phyloP scores from a whole-genome alignment of 352 stramenopile genomes.

The Globisporangium lucens region DNA sequence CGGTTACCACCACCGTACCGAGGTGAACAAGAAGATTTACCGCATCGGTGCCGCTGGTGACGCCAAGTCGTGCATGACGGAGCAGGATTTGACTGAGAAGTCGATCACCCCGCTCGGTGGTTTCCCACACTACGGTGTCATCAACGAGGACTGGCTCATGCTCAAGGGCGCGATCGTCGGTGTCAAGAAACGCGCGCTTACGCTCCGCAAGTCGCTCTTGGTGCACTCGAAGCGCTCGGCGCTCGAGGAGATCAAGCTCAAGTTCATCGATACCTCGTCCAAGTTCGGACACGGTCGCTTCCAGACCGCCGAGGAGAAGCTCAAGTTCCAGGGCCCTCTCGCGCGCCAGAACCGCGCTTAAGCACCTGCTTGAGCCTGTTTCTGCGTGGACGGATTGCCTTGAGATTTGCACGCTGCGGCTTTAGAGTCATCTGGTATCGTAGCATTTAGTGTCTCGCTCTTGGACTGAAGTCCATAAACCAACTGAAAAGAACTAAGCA shows the following conservation, averaged over 20 bases:
- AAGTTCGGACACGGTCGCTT: constrained; percentile 99
- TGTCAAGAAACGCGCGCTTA: constrained; percentile 98
- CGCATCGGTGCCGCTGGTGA: constrained; percentile 93
- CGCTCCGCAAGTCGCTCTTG: constrained; percentile 98
- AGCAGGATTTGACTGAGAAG: constrained; percentile 99
- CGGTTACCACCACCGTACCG: constrained; percentile 99
- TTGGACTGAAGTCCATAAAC: background rate
- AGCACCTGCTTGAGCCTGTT: constrained; percentile 25
- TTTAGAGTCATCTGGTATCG: background rate
- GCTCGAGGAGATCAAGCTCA: constrained; percentile 95
- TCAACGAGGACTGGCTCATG: constrained; percentile 99
- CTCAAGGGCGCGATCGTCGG: constrained; percentile 98
- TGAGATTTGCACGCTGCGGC: background rate
- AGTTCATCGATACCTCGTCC: constrained; percentile 96
- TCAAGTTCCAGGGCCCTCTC: constrained; percentile 98
- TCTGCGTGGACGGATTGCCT: constrained; percentile 12
- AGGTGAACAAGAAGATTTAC: constrained; percentile 99
- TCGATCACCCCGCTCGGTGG: constrained; percentile 99
- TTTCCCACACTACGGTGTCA: constrained; percentile 99
- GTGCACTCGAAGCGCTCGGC: constrained; percentile 97
- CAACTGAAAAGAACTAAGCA: constrained; percentile 16
- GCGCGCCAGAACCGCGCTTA: constrained; percentile 90
- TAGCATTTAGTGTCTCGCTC: constrained; percentile 2
- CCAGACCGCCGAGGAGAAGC: constrained; percentile 99
- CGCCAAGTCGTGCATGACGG: constrained; percentile 96